A percentile compares a stretch with the other conserved stretches of the same genome.
Evolutionary conservation across 345 rosid genomes (phyloP).

Genomic region (Corchorus olitorius): DNA sequence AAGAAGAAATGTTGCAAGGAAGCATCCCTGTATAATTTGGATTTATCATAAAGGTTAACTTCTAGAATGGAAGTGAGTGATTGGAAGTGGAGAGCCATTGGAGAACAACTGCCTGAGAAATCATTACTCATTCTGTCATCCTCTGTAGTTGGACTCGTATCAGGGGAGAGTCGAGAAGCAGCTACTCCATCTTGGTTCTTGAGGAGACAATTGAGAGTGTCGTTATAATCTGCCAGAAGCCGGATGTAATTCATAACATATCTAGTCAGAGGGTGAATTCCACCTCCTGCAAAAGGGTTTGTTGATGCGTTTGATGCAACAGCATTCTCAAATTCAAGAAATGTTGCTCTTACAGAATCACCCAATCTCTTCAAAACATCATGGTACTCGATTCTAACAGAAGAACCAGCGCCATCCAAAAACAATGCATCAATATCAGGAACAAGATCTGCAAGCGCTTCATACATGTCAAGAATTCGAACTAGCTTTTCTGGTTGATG

Average conservation of each 20-base stretch:
- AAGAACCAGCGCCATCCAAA: conserved; percentile 46
- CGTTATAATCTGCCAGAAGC: conserved; percentile 63
- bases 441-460: conserved; percentile 62
- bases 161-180: conserved; percentile 37
- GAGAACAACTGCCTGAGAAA: conserved; percentile 32
- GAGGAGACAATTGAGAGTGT: conserved; percentile 64
- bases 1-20: conserved; percentile 76
- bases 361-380: conserved; percentile 69
- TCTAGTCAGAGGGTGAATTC: conserved; percentile 71
- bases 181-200: conserved; percentile 45
- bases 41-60: conserved; percentile 65
- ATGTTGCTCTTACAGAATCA: conserved; percentile 59
- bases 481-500: conserved; percentile 73
- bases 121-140: conserved; percentile 37
- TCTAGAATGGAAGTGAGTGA: conserved; percentile 63
- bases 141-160: conserved; percentile 36
- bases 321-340: conserved; percentile 71
- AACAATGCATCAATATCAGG: conserved; percentile 64
- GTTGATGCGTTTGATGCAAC: conserved; percentile 58
- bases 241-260: conserved; percentile 83
- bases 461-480: conserved; percentile 83
- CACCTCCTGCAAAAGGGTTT: conserved; percentile 71
- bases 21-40: conserved; percentile 60
- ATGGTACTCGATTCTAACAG: conserved; percentile 53
- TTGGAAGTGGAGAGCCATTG: conserved; percentile 53